Evolutionary conservation across 495 filamentous ascomycete genomes (phyloP).

Genomic region (Penicillium atrosanguineum): DNA sequence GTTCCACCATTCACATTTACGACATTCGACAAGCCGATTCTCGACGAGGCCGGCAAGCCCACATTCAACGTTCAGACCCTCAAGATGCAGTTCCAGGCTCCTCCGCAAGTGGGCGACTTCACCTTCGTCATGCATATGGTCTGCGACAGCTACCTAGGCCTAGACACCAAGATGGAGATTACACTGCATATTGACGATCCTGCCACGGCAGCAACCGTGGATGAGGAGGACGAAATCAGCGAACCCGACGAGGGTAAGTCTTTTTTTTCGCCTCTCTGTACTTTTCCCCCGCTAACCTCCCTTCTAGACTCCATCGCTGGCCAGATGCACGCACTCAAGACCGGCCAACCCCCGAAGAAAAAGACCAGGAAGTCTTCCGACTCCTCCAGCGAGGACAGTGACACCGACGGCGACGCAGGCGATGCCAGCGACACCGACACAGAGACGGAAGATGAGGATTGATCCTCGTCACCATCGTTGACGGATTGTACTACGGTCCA

Average conservation of each 20-base stretch:
- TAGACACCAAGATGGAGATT: conserved; percentile 86
- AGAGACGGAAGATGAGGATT: conserved; percentile 68
- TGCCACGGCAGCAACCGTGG: conserved; percentile 75
- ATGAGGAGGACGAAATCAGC: conserved; percentile 84
- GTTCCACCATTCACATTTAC: conserved; percentile 92
- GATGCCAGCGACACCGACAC: conserved; percentile 78
- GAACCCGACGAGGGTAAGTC: conserved; percentile 93
- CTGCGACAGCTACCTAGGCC: conserved; percentile 91
- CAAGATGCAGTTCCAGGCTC: conserved; percentile 96
- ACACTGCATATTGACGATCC: conserved; percentile 87
- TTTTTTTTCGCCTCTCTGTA: not conserved
- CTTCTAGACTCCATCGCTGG: conserved; percentile 83
- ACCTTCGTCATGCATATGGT: conserved; percentile 88
- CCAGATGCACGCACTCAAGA: conserved; percentile 88
- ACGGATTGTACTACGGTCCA: conserved; percentile 22
- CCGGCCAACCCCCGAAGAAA: conserved; percentile 56
- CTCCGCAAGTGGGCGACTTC: conserved; percentile 87
- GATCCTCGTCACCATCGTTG: conserved; percentile 25
- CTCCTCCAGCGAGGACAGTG: conserved; percentile 77
- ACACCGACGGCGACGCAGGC: conserved; percentile 79
- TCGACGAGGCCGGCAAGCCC: conserved; percentile 67
- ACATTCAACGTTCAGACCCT: conserved; percentile 92
- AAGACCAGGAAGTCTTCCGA: conserved; percentile 58
- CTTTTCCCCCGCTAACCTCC: conserved; percentile 21
- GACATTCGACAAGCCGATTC: conserved; percentile 83